Evolutionary conservation across 352 stramenopile genomes (phyloP).

Genomic region (Lagenidium sp.): DNA sequence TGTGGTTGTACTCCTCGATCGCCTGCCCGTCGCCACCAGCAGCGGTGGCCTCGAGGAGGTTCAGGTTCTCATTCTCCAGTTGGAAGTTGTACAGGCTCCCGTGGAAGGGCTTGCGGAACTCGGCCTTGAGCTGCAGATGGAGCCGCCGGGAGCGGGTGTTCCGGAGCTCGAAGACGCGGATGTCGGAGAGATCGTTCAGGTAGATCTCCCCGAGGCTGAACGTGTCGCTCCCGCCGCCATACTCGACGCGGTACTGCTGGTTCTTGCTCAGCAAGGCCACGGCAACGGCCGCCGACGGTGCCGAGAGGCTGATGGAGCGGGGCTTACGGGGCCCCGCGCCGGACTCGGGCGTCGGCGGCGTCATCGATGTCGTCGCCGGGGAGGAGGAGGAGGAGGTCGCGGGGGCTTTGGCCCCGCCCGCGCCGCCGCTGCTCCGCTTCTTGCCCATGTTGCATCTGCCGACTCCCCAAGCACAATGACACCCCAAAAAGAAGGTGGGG

Average conservation of each 20-base stretch:
- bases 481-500: no score
- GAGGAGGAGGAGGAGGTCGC: not conserved
- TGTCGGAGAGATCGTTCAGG: slow-evolving; percentile 79
- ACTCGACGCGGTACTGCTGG: slow-evolving; percentile 36
- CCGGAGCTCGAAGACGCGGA: slow-evolving; percentile 72
- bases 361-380: not conserved
- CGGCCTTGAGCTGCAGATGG: slow-evolving; percentile 52
- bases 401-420: no score
- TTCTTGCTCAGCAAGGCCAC: slow-evolving; percentile 63
- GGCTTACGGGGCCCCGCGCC: not conserved
- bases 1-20: slow-evolving; percentile 64
- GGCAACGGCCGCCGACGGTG: slow-evolving; percentile 19
- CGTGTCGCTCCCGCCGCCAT: slow-evolving; percentile 36
- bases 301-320: slow-evolving; percentile 14
- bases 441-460: no score
- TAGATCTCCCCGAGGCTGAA: slow-evolving; percentile 78
- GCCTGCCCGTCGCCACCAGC: not conserved
- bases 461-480: no score
- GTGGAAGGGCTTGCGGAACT: slow-evolving; percentile 81
- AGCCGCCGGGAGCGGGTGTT: slow-evolving; percentile 48
- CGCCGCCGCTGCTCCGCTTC: no score
- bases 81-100: slow-evolving; percentile 71
- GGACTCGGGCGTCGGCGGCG: not conserved
- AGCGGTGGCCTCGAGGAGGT: slow-evolving; percentile 26
- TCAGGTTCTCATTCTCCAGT: slow-evolving; percentile 84